Conservation (phyloP, 176 grass and related monocot genomes). For the Zizania latifolia region DNA sequence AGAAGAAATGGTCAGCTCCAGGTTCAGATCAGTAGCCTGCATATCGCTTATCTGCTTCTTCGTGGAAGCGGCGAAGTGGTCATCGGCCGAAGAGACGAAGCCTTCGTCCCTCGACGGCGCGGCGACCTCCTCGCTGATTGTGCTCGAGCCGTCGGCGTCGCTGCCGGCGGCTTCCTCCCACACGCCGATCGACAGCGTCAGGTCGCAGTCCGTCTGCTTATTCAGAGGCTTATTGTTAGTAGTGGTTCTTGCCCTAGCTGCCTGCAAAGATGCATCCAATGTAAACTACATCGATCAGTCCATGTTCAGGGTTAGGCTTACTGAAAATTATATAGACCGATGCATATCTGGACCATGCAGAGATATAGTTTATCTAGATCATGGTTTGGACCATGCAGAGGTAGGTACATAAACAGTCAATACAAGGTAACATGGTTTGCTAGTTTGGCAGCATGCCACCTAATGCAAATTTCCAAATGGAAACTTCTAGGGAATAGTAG, state of each 20-base stretch:
- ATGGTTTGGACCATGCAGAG: background rate
- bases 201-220: slow-evolving; percentile 14
- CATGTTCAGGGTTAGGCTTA: background rate
- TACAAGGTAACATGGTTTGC: slow-evolving; percentile 30
- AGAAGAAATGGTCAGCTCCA: slow-evolving; percentile 56
- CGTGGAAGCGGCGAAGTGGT: background rate
- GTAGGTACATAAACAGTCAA: slow-evolving; percentile 16
- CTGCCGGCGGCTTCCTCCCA: slow-evolving; percentile 21
- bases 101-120: background rate
- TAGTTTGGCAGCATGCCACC: slow-evolving; percentile 25
- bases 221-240: background rate
- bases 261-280: background rate
- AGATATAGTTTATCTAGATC: background rate
- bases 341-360: no score
- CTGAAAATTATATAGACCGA: no score
- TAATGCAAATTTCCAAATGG: slow-evolving; percentile 17
- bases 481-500: slow-evolving; percentile 15
- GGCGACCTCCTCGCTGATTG: slow-evolving; percentile 32
- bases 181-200: slow-evolving; percentile 41
- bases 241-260: background rate
- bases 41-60: background rate
- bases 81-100: background rate
- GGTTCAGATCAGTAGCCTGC: slow-evolving; percentile 33
- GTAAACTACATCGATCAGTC: no score
- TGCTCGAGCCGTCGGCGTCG: slow-evolving; percentile 34